A percentile compares a stretch with the other conserved stretches of the same genome.
Evolutionary conservation across 1,284 basidiomycete species (phyloP).

Genomic region (Psilocybe mexicana): DNA sequence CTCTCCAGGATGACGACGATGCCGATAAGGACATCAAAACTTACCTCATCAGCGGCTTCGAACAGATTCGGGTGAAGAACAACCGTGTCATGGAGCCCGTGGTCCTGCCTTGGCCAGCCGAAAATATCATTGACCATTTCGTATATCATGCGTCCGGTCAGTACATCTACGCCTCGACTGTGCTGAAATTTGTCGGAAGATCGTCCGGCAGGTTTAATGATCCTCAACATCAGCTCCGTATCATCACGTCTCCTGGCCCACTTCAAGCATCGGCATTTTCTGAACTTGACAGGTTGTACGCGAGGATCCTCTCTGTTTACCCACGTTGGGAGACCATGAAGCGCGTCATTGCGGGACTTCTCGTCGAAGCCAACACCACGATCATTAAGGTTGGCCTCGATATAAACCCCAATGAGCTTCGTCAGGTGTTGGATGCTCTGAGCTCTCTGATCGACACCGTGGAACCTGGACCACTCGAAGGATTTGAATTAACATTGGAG

Average conservation of each 20-base stretch:
- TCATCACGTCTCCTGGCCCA: not conserved
- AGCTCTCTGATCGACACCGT: too few relatives aligned
- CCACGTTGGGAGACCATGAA: not conserved
- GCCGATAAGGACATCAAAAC: not conserved
- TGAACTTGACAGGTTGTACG: not conserved
- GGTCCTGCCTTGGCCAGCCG: not conserved
- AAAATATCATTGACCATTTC: not conserved
- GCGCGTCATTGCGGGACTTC: not conserved
- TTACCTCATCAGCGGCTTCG: not conserved
- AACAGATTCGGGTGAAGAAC: not conserved
- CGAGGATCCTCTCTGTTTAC: not conserved
- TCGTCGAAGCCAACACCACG: too few relatives aligned
- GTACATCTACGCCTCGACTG: conserved; percentile 1
- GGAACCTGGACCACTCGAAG: too few relatives aligned
- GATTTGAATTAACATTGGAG: too few relatives aligned
- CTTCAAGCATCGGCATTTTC: not conserved
- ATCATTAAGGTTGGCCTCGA: too few relatives aligned
- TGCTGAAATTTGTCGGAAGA: conserved; percentile 1
- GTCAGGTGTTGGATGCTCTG: too few relatives aligned
- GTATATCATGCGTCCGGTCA: not conserved
- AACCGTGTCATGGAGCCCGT: not conserved
- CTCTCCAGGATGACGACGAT: not conserved
- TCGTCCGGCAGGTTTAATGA: not conserved
- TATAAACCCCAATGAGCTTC: too few relatives aligned
- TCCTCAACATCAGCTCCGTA: not conserved